Base-by-base conservation (phyloP, 805 yeast genomes). In the Ogataea paradorogensis region DNA sequence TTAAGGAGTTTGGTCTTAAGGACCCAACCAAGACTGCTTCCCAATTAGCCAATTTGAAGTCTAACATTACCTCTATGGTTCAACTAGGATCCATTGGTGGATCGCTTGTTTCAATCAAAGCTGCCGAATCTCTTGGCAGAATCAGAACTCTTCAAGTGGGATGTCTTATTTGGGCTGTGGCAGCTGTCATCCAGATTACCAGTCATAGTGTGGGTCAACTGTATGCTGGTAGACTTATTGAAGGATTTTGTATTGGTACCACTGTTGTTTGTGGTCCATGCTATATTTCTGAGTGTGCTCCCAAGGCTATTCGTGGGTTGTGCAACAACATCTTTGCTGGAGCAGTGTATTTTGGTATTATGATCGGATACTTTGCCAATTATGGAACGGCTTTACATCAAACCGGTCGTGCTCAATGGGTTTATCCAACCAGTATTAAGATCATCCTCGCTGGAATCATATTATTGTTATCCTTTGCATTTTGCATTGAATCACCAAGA, bases 1-100 rank as follows among this genome's bases (percentile, higher is more conserved):
- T 51, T 22, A 37, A 51, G 6, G 55, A 58, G 34, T 74, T 75
- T 50, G 78, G 78, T 0, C 61, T 78, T 16, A 51, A 58, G 11
- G 75, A 73, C 48, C 51, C 62, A 4, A 45, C 48, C 16, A 66
- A 66, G 46, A 34, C 71, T 4, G 59, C 46, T 4, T 26, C 54
- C 5, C 54, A 65, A 9, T 29, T 69, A n/a, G 80, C 80, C 4
- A 62, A 71, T 46, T 55, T 72, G 46, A 67, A 67, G 46, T 72
- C 80, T 5, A 77, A 74, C 52, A 76, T 77, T 50, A 67, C 76
- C 4, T 62, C 80, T 6, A 78, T 78, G 82, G 82, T 76, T 7
- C 79, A 73, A 49, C 53, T 77, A 21, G 57, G 57, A 10, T 70
- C 76, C 14, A 67, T 76, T 27, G 79, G 73, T 27, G 83, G 83